Conservation (phyloP, 345 rosid species). For the Eucalyptus marginata region DNA sequence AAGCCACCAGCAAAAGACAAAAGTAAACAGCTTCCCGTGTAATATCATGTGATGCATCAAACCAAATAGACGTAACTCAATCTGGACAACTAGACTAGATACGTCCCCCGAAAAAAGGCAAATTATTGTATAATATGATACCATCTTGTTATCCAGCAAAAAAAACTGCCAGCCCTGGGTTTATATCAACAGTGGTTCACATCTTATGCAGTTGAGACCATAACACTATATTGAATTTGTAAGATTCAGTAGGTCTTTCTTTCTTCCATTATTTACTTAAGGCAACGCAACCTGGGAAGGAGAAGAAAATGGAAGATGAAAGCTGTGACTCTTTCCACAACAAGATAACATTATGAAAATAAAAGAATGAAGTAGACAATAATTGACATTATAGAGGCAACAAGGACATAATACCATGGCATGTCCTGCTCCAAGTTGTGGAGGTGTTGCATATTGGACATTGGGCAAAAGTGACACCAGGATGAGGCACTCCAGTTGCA, state of each 20-base stretch:
- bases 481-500: conserved; percentile 32
- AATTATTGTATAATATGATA: neutral
- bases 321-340: neutral
- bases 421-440: conserved; percentile 39
- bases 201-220: neutral
- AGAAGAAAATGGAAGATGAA: neutral
- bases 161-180: neutral
- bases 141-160: neutral
- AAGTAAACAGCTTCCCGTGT: neutral
- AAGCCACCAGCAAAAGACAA: neutral
- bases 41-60: neutral
- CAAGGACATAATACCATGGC: conserved; percentile 35
- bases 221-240: neutral
- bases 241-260: neutral
- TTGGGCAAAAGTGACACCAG: conserved; percentile 33
- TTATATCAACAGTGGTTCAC: neutral
- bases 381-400: neutral
- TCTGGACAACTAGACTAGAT: neutral
- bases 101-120: neutral
- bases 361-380: neutral
- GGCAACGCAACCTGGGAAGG: neutral
- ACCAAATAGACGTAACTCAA: neutral
- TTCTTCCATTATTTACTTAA: neutral
- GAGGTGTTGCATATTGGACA: conserved; percentile 33
- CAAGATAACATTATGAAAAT: neutral